phyloP scores from a whole-genome alignment of 1,284 basidiomycete species.

The Austroboletus niveus region DNA sequence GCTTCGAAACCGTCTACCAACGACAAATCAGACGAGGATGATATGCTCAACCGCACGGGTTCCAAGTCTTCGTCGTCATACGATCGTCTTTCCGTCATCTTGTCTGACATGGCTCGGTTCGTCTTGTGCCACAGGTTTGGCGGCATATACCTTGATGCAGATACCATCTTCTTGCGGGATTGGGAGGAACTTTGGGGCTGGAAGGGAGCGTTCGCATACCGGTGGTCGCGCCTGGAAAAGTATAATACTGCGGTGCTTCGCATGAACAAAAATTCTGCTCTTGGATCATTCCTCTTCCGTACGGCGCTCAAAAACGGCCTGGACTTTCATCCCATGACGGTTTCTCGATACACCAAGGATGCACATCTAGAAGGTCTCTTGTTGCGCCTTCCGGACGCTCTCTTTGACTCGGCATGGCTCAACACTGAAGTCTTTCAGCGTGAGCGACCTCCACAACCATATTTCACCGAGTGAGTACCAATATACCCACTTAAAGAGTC shows the following conservation, averaged over 20 bases:
- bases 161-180: constrained; percentile 84
- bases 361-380: constrained; percentile 72
- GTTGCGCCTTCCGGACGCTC: constrained; percentile 76
- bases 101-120: constrained; percentile 88
- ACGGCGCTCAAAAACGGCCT: constrained; percentile 82
- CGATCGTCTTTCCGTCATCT: constrained; percentile 77
- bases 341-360: constrained; percentile 77
- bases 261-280: constrained; percentile 77
- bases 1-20: constrained; percentile 26
- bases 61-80: constrained; percentile 74
- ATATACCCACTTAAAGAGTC: not conserved
- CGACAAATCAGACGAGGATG: constrained; percentile 47
- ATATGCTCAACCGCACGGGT: constrained; percentile 71
- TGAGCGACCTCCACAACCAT: constrained; percentile 81
- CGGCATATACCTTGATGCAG: constrained; percentile 85
- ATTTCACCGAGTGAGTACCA: constrained; percentile 67
- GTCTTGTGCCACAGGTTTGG: constrained; percentile 84
- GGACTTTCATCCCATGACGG: constrained; percentile 87
- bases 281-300: constrained; percentile 81
- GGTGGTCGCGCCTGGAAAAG: constrained; percentile 78
- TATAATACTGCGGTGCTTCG: constrained; percentile 88
- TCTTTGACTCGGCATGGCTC: constrained; percentile 87
- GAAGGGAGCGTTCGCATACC: constrained; percentile 84
- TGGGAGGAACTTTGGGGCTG: constrained; percentile 92
- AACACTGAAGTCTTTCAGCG: constrained; percentile 81